Conservation (phyloP, 495 filamentous ascomycete genomes). For the Neurospora sp. region DNA sequence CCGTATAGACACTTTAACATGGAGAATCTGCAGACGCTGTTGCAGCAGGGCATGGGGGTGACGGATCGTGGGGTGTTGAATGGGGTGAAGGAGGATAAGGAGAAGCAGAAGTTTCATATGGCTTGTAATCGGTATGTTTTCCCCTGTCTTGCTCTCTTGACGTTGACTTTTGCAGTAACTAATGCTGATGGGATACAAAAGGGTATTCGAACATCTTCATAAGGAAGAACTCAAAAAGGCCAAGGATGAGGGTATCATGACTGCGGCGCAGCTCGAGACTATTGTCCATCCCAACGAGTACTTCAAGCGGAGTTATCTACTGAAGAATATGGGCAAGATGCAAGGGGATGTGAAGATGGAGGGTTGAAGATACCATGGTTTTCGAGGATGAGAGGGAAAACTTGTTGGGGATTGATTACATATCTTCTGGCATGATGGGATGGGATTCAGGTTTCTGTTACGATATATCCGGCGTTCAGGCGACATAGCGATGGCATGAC, state of each 20-base stretch:
- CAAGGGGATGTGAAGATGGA: conserved; percentile 42
- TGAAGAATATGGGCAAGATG: conserved; percentile 58
- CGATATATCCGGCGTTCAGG: background rate
- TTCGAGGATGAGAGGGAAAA: background rate
- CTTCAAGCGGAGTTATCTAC: conserved; percentile 83
- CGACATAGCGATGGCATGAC: background rate
- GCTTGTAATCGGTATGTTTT: conserved; percentile 69
- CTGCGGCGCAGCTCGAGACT: conserved; percentile 74
- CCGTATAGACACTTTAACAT: conserved; percentile 86
- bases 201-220: conserved; percentile 81
- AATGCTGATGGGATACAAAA: too few species aligned
- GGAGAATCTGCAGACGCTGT: conserved; percentile 69
- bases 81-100: conserved; percentile 80
- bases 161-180: too few species aligned
- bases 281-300: conserved; percentile 98
- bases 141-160: background rate
- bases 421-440: background rate
- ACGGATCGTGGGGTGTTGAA: conserved; percentile 66
- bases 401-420: background rate
- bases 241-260: conserved; percentile 72
- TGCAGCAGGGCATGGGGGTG: conserved; percentile 60
- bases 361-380: conserved; percentile 9
- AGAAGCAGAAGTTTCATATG: conserved; percentile 81
- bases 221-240: conserved; percentile 81
- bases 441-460: background rate